Evolutionary conservation across 345 rosid species (phyloP), one percentile per base, ranked within the genome.

Genomic region (Atalantia buxifolia): DNA sequence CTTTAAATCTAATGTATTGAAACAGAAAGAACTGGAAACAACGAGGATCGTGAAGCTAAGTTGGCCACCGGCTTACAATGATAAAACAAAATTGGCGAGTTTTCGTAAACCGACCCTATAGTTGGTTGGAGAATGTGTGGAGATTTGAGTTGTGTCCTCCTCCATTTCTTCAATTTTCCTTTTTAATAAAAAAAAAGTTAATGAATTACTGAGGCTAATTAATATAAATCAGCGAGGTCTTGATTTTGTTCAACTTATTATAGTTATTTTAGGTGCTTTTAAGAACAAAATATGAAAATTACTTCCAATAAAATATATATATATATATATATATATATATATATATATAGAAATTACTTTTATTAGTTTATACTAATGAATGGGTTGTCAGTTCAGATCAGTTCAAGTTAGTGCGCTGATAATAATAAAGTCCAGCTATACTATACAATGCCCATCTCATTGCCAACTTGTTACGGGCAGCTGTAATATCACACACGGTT

Each of bases 381-480:
- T 30, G 6, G 45, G 7, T 40, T n/a, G n/a, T 16, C 10, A 4
- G 18, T 50, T 50, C 18, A 4, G 18, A 16, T 50, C 18, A 50
- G 57, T 53, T 53, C 21, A 53, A 4, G 14, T 12, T 18, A 45
- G 16, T 13, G 13, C 7, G 57, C 57, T 19, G 21, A 5, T 53
- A 53, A 35, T 35, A 14, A 16, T 50, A 16, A 16, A 5, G 24
- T 59, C 53, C 76, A 59, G 76, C 66, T 35, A 3, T 24, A 59
- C 36, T 33, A 4, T 10, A 42, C 45, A 40, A 40, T 35, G 45
- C 22, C 75, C 65, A 3, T 30, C 48, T 35, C 64, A 72, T 5
- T 72, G 76, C 66, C 66, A 57, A 72, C 76, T 72, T 13, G n/a
- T 66, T n/a, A 14, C 21, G 35, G 76, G 33, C 28, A 35, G 76